Percentiles rank a stretch among this genome's conserved stretches.
These are phyloP conservation scores for Syzygium grande DNA, from an alignment of 345 rosid genomes.

Conservation along the genomic window DNA sequence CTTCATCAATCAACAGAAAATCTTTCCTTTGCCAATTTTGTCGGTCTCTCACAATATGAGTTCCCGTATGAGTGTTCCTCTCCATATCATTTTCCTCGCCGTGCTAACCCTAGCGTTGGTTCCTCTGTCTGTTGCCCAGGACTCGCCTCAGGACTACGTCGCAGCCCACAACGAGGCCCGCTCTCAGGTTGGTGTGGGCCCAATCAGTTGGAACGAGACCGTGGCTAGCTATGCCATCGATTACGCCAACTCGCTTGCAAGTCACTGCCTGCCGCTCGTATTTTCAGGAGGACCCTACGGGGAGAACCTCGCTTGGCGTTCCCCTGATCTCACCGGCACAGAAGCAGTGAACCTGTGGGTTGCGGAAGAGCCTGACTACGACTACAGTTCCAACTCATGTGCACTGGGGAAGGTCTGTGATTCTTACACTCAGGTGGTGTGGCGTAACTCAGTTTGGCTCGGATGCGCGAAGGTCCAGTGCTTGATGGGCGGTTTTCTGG, in stretches of 20 bases:
- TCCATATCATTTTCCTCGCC: not conserved
- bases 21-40: not conserved
- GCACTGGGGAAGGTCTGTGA: not conserved
- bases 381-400: slow-evolving; percentile 2
- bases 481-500: not conserved
- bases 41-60: not conserved
- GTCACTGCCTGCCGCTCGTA: slow-evolving; percentile 20
- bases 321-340: not conserved
- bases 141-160: slow-evolving; percentile 9
- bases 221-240: slow-evolving; percentile 23
- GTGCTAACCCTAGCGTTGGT: not conserved
- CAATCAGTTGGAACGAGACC: slow-evolving; percentile 21
- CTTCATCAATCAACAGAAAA: not conserved
- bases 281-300: not conserved
- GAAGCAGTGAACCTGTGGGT: not conserved
- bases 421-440: slow-evolving; percentile 13
- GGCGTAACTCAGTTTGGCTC: not conserved
- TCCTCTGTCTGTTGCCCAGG: not conserved
- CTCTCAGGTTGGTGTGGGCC: slow-evolving; percentile 12
- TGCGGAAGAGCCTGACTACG: not conserved
- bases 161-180: slow-evolving; percentile 21
- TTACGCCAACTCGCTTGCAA: slow-evolving; percentile 13
- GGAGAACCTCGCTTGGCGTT: not conserved
- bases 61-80: not conserved
- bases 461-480: slow-evolving; percentile 7